Evolutionary conservation across 352 stramenopile species (phyloP), one percentile per base, ranked within the genome.

Genomic region (Phytophthora kernoviae): DNA sequence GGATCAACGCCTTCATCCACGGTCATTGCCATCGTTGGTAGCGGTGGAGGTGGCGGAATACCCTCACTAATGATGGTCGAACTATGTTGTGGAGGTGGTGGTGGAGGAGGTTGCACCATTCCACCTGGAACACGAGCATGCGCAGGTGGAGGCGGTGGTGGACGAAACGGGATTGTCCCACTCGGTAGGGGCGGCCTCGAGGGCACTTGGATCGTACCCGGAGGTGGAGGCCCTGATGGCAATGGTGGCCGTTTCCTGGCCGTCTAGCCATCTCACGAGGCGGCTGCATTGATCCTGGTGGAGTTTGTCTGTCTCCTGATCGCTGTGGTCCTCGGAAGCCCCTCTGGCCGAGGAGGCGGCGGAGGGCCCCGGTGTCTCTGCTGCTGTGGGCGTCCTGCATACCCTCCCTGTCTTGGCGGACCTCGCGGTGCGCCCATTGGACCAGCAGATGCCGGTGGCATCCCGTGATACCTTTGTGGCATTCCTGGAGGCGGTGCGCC

Each of bases 121-220:
- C 20, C 27, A 36, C 47, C 46, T 41, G 45, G n/a, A 20, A 39
- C 11, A 41, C 41, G 47, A 53, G 48, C 43, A 8, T 60, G 50
- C 32, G 55, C 32, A 51, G 71, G 47, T 43, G 75, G 75, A 11
- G 75, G 76, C 12, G 75, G 78, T 41, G 75, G 75, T 30, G 73
- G 75, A 8, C 68, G 70, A 24, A 63, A 36, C 21, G 73, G 77
- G 18, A 85, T 42, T 0, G 57, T 40, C 7, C 67, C 79, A 20
- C 34, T 60, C 12, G 83, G 83, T 22, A 93, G 43, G n/a, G 83
- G 83, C 4, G 83, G 83, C 54, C 76, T 63, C 1, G 36, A 20
- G 12, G 83, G 81, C 9, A 93, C 70, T 51, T 88, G 79, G 30
- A 93, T 91, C 12, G 70, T 85, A 3, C 69, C 65, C 36, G 81